Evolutionary conservation across 768 basidiomycete species (phyloP).

Genomic region (Hygrocybe punicea): DNA sequence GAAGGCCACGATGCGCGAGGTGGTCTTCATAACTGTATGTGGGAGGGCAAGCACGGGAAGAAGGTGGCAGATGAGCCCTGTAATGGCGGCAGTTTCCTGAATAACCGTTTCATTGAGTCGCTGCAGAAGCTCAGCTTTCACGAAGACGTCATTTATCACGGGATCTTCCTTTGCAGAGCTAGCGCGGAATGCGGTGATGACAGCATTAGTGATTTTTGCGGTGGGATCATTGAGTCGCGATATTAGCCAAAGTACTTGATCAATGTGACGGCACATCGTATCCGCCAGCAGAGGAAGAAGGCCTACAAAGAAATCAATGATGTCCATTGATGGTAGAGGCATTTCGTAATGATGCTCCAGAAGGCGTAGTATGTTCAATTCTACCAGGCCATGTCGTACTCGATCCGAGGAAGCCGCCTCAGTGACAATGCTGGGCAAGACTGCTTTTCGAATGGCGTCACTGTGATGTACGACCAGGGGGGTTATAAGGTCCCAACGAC

Average conservation of each 20-base stretch:
- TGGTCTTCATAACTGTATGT: constrained; percentile 10
- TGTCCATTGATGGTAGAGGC: constrained; percentile 13
- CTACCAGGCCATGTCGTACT: constrained; percentile 18
- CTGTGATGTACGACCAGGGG: constrained; percentile 17
- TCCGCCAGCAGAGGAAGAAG: constrained; percentile 15
- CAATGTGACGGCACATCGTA: constrained; percentile 12
- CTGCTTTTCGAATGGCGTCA: constrained; percentile 11
- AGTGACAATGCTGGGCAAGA: constrained; percentile 13
- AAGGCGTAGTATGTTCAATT: constrained; percentile 13
- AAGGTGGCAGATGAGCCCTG: constrained; percentile 16
- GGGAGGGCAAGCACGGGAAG: constrained; percentile 18
- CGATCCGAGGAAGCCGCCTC: constrained; percentile 16
- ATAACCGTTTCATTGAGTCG: constrained; percentile 15
- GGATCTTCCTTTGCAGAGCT: constrained; percentile 15
- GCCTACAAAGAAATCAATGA: constrained; percentile 14
- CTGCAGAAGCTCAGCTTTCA: constrained; percentile 10
- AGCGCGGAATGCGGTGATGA: constrained; percentile 10
- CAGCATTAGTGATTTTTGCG: constrained; percentile 11
- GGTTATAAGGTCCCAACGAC: constrained; percentile 12
- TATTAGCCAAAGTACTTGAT: constrained; percentile 14
- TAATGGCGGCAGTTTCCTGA: constrained; percentile 11
- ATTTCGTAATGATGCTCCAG: constrained; percentile 14
- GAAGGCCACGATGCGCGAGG: constrained; percentile 11
- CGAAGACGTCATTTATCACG: constrained; percentile 11
- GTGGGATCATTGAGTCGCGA: constrained; percentile 16